phyloP scores from a whole-genome alignment of 2,329 filamentous ascomycete species.

The Fusarium nodosum region DNA sequence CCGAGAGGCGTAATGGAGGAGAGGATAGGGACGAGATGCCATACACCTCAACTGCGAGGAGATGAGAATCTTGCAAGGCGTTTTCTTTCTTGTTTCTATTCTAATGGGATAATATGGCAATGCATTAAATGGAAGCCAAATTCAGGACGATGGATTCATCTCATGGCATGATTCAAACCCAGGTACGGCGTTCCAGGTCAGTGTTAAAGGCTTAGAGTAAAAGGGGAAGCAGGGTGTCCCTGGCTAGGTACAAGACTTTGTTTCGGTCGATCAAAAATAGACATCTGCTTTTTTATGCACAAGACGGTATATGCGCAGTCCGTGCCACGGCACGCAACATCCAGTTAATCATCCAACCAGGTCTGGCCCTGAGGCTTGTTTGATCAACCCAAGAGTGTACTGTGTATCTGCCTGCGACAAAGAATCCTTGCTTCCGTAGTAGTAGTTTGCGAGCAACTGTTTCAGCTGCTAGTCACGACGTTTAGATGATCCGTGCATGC shows the following conservation, averaged over 20 bases:
- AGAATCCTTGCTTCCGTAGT: conserved; percentile 11
- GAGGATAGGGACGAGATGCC: not conserved
- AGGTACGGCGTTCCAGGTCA: conserved; percentile 44
- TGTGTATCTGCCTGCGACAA: conserved; percentile 32
- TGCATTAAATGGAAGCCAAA: conserved; percentile 14
- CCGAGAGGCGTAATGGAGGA: conserved; percentile 40
- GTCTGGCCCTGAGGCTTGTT: conserved; percentile 30
- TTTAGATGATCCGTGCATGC: conserved; percentile 49
- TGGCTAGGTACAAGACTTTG: conserved; percentile 6
- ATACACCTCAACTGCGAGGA: conserved; percentile 21
- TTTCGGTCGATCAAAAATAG: conserved; percentile 33
- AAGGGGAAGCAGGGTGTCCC: conserved; percentile 19
- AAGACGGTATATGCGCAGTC: conserved; percentile 5
- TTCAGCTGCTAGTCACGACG: conserved; percentile 45
- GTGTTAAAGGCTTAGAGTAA: conserved; percentile 13
- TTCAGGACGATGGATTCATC: conserved; percentile 20
- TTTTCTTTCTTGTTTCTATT: conserved; percentile 8
- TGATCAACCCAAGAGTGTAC: conserved; percentile 26
- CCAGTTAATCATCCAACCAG: conserved; percentile 9
- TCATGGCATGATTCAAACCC: conserved; percentile 31
- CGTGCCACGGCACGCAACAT: conserved; percentile 13
- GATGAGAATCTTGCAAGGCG: not conserved
- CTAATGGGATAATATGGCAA: conserved; percentile 26
- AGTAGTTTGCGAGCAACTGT: conserved; percentile 36
- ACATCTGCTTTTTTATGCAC: conserved; percentile 27